A percentile compares a stretch with the other conserved stretches of the same genome.
Conservation (phyloP, 345 rosid species). For the Turritis glabra region DNA sequence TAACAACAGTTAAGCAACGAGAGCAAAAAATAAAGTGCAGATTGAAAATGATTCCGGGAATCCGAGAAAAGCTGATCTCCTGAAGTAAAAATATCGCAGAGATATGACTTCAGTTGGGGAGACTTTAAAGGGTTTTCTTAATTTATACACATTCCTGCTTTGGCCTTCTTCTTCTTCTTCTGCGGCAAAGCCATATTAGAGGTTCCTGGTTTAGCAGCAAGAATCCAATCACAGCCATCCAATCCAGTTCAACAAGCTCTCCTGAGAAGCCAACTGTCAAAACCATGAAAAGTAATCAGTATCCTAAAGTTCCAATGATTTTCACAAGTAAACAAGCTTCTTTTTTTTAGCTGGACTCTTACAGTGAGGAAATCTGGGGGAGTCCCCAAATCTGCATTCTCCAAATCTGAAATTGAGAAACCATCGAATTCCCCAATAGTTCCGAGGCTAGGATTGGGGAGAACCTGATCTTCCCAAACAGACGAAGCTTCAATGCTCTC, state of each 20-base stretch:
- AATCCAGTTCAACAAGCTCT: slow-evolving; percentile 65
- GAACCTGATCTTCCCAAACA: slow-evolving; percentile 32
- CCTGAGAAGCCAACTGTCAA: slow-evolving; percentile 73
- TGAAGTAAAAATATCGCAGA: slow-evolving; percentile 28
- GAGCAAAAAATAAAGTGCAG: slow-evolving; percentile 23
- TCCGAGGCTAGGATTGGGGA: slow-evolving; percentile 29
- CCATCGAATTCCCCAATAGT: slow-evolving; percentile 31
- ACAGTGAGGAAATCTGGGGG: slow-evolving; percentile 80
- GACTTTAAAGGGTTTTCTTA: slow-evolving; percentile 16
- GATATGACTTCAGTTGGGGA: slow-evolving; percentile 23
- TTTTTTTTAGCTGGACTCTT: slow-evolving; percentile 36
- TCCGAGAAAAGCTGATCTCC: slow-evolving; percentile 21
- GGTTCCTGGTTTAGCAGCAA: not conserved
- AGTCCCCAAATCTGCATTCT: slow-evolving; percentile 49
- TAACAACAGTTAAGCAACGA: not conserved
- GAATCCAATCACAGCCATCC: slow-evolving; percentile 52
- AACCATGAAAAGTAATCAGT: slow-evolving; percentile 29
- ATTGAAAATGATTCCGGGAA: slow-evolving; percentile 18
- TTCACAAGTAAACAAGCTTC: not conserved
- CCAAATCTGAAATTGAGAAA: slow-evolving; percentile 63
- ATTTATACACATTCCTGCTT: slow-evolving; percentile 24
- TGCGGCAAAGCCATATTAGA: not conserved
- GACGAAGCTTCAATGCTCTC: slow-evolving; percentile 51
- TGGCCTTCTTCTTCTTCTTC: not conserved
- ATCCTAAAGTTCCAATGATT: slow-evolving; percentile 5